These are phyloP conservation scores for Chlorella sp. DNA, from an alignment of 139 green algal genomes.

Conservation along the genomic window DNA sequence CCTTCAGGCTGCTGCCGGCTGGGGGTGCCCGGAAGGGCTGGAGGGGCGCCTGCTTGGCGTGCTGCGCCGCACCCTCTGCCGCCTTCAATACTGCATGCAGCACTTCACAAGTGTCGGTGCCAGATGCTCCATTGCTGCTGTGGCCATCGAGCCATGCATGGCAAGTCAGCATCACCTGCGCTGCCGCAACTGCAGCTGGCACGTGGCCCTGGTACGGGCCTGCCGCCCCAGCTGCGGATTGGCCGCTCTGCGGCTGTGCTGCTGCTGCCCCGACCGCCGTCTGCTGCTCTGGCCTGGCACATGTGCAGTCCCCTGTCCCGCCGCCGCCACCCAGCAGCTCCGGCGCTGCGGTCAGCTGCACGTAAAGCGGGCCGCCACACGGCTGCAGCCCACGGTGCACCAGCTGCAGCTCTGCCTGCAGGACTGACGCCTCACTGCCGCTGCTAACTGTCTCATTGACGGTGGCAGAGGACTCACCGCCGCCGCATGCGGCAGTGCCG, in stretches of 20 bases:
- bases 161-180: background rate
- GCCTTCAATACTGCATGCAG: background rate
- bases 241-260: background rate
- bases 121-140: background rate
- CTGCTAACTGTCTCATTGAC: background rate
- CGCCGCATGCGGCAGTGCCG: background rate
- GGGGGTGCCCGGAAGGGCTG: background rate
- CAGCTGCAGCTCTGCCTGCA: slow-evolving; percentile 9
- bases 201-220: background rate
- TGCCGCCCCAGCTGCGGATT: background rate
- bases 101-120: background rate
- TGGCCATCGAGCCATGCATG: too few species aligned
- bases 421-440: background rate
- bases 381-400: background rate
- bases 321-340: background rate
- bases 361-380: slow-evolving; percentile 4
- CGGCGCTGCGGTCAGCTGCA: slow-evolving; percentile 5
- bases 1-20: background rate
- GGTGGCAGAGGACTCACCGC: background rate
- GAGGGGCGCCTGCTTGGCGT: background rate
- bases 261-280: background rate
- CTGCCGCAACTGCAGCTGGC: background rate
- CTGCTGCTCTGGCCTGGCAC: too few species aligned
- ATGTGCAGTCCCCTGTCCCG: too few species aligned
- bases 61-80: background rate